phyloP scores from a whole-genome alignment of 208 protist species.

The Endotrypanum monterogeii region DNA sequence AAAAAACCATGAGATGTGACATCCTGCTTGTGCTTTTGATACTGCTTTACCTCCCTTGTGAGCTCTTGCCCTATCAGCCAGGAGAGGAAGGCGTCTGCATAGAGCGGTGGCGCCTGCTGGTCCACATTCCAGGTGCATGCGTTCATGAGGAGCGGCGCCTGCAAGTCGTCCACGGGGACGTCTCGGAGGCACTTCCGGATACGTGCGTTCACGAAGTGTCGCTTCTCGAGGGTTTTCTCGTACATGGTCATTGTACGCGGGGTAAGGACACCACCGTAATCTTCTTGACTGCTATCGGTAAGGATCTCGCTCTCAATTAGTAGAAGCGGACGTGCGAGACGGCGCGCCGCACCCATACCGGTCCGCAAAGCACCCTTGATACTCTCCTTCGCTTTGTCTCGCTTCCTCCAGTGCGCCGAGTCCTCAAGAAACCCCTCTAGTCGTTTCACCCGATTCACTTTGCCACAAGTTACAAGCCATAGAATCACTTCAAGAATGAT shows the following conservation, averaged over 20 bases:
- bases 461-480: slow-evolving; percentile 37
- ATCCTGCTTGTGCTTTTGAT: slow-evolving; percentile 29
- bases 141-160: slow-evolving; percentile 51
- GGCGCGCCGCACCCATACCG: slow-evolving; percentile 28
- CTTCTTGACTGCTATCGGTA: slow-evolving; percentile 14
- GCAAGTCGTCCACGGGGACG: slow-evolving; percentile 19
- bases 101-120: slow-evolving; percentile 47
- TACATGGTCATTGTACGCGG: slow-evolving; percentile 27
- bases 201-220: slow-evolving; percentile 33
- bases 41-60: slow-evolving; percentile 32
- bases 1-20: slow-evolving; percentile 16
- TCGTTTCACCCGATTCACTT: slow-evolving; percentile 22
- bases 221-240: slow-evolving; percentile 26
- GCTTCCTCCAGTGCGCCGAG: slow-evolving; percentile 29
- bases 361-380: slow-evolving; percentile 26
- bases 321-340: slow-evolving; percentile 38
- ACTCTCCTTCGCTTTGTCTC: slow-evolving; percentile 26
- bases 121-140: slow-evolving; percentile 86
- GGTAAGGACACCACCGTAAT: slow-evolving; percentile 16
- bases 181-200: slow-evolving; percentile 36
- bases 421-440: slow-evolving; percentile 20
- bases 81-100: slow-evolving; percentile 32
- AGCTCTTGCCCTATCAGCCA: slow-evolving; percentile 61
- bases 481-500: slow-evolving; percentile 23
- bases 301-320: slow-evolving; percentile 52